Evolutionary conservation across 345 rosid species (phyloP).

Genomic region (Brassica rapa): DNA sequence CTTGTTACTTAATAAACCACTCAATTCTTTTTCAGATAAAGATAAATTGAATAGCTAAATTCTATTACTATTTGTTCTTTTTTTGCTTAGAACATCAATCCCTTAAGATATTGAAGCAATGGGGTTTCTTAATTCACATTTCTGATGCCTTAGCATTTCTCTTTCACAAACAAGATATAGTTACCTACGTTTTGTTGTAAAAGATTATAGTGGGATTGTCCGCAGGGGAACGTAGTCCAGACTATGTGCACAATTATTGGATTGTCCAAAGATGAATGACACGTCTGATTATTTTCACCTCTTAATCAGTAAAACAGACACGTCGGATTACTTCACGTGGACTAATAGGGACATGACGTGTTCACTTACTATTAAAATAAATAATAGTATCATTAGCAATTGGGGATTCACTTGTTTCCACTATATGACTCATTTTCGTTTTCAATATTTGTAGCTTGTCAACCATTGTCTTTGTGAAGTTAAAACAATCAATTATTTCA

Average conservation of each 20-base stretch:
- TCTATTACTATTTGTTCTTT: too few species aligned
- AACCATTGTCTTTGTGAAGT: neutral
- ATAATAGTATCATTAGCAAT: neutral
- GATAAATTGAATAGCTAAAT: too few species aligned
- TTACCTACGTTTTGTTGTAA: neutral
- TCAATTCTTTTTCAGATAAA: too few species aligned
- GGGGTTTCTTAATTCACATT: too few species aligned
- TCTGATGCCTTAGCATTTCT: neutral
- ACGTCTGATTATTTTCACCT: conserved; percentile 26
- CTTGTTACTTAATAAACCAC: too few species aligned
- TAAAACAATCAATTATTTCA: neutral
- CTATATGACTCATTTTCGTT: conserved; percentile 15
- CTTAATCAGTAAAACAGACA: conserved; percentile 16
- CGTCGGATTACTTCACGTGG: conserved; percentile 40
- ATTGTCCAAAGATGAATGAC: conserved; percentile 20
- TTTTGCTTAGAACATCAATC: too few species aligned
- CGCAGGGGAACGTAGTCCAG: conserved; percentile 19
- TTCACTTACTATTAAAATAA: too few species aligned
- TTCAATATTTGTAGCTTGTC: neutral
- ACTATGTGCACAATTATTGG: conserved; percentile 25
- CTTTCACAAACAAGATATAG: neutral
- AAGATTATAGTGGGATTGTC: conserved; percentile 19
- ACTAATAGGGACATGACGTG: conserved; percentile 35
- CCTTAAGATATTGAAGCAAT: too few species aligned
- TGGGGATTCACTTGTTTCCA: neutral